Evolutionary conservation across 176 grass and related monocot species (phyloP), one percentile per base, ranked within the genome.

Genomic region (Carex parvula): DNA sequence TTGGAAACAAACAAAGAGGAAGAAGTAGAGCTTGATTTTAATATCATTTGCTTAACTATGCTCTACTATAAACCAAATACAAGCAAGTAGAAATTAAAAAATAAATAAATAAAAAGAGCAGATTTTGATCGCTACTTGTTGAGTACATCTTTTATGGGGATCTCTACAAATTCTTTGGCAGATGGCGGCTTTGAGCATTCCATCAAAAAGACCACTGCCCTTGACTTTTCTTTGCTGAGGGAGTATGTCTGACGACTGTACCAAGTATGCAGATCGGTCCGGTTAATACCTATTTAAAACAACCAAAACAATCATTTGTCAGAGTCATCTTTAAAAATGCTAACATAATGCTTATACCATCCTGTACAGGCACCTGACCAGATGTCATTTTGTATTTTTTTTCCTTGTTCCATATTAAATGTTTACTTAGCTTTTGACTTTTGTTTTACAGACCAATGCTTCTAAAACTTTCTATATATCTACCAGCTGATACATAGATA

Each of bases 201-300:
- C 44, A 83, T 32, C 48, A 83, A 18, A 68, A 53, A 69, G 17
- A 83, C 61, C 81, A 46, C 54, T 18, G 60, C 32, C 24, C 60
- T 66, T 68, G 81, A 83, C 33, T 50, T 67, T 55, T 68, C 62
- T 83, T 66, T 83, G 62, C 64, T 48, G 22, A 66, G 46, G 33
- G 62, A 68, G 48, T 83, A 83, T 29, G 81, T 83, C 9, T 52
- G 4, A 52, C 16, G 2, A 66, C 62, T 46, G 41, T 69, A 35
- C 39, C 22, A 46, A 10, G 16, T 54, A 68, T 14, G 12, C 62
- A 83, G 69, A 69, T 16, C 26, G 26, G 41, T 22, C 42, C 0
- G 60, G 42, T 18, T 66, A 26, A 83, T 53, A 29, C 81, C 81
- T 83, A 55, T 50, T 55, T 33, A 32, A 0, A 54, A 83, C 5